Base-by-base conservation (phyloP, 805 yeast species). In the Candida nonsorbophila region DNA sequence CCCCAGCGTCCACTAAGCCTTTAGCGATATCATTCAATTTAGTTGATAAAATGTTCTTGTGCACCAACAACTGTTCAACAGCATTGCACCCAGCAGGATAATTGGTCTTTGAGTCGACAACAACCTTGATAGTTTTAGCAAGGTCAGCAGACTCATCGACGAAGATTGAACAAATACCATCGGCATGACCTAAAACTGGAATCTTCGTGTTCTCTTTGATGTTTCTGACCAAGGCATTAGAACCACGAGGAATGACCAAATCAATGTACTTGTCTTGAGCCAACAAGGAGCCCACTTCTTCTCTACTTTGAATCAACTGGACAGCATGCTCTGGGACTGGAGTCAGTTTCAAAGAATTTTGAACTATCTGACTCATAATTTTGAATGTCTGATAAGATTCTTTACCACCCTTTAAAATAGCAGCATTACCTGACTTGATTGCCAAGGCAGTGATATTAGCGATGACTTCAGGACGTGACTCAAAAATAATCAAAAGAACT, bases 21-120 rank as follows among this genome's bases (percentile, higher is more conserved):
- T 57, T 53, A 10, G 58, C 34, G 10, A 69, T 44, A 11, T 41
- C 29, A 25, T 41, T 35, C 10, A 49, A 29, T 21, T 37, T 37
- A 22, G 44, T 39, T 12, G 42, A 30, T 41, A 47, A 44, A 53
- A 53, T 34, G 42, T 43, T 49, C 28, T 66, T 58, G 54, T 81
- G 72, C 26, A 94, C 58, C 33, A 92, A 68, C 17, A 92, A 57
- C 19, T 92, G 85, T 56, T 92, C 99, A 32, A 76, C 90, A 6
- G 98, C 97, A 53, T 92, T 92, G 58, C 99, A 92, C n/a, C 95
- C 99, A 8, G 98, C 98, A 27, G 97, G 97, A 53, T 92, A 92
- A 55, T 87, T 88, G 0, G 96, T 86, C 58, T 92, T 92, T 4
- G 96, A 73, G 56, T 92, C 99, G 16, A 85, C 73, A 4, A 77